Evolutionary conservation across 768 basidiomycete genomes (phyloP), one percentile per base, ranked within the genome.

Genomic region (Gelatoporia subvermispora): DNA sequence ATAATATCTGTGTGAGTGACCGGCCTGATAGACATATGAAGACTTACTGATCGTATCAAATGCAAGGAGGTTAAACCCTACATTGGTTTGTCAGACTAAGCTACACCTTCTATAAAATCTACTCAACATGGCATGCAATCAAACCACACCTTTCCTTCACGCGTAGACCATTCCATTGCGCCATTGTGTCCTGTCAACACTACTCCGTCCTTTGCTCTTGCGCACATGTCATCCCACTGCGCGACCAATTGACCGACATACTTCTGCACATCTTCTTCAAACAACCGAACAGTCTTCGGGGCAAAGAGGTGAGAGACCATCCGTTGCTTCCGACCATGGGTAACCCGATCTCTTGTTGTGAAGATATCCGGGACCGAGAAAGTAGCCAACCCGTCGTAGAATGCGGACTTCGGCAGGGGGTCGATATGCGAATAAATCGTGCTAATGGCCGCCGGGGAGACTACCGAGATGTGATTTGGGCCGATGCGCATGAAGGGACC

Each of bases 281-380:
- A 90, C 52, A 88, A 84, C 46, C 84, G 58, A 4, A 93, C 84
- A 41, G 67, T 85, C 70, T 90, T 89, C 55, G 83, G 80, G 0
- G 82, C 81, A 62, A 86, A 85, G 54, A 85, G 79, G 53, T 86
- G 79, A 0, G 86, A 80, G 35, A 92, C 75, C 45, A 93, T 84
- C 67, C 92, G 93, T 65, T 91, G 82, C 67, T 93, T 93, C 22
- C 90, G 79, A 3, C 85, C 74, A 61, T 93, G 91, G 45, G 88
- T 85, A 3, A 63, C 61, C n/a, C 88, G 78, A 59, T 84, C 76
- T 38, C 88, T 78, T 11, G 84, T 85, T 60, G 81, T 42, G 74
- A 89, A 87, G 18, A 88, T 66, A 2, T 82, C 82, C 3, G 11
- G 23, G 79, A 75, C 13, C 17, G 35, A 41, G 35, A 60, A 55